Evolutionary conservation across 768 basidiomycete species (phyloP), one percentile per base, ranked within the genome.

Genomic region (Lactarius quietus): DNA sequence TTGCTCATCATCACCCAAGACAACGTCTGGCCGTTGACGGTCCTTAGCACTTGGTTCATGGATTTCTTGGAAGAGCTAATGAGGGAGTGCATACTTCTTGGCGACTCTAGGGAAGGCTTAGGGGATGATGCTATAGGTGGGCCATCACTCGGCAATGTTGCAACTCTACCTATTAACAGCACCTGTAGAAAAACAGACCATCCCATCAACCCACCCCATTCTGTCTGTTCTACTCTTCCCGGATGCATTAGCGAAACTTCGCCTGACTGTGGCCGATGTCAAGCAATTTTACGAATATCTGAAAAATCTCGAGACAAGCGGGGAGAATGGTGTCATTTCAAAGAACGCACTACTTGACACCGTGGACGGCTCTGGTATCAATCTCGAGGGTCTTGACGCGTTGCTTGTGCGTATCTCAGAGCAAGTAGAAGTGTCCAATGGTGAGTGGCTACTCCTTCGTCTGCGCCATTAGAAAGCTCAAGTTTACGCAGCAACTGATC

Each of bases 1-100:
- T 57, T 23, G 55, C 52, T 62, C 66, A 71, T 55, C 20, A 51
- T 64, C 58, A 33, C 60, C 33, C 63, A 28, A 93, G 90, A 85
- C 60, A 84, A 87, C 39, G 81, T 85, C 31, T 92, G 91, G 91
- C 86, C 88, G 67, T 79, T 92, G 17, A 82, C 86, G 54, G 83
- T 81, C 10, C 70, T 91, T 54, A 83, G 82, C 1, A 77, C 76
- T 9, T 93, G 89, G 89, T 72, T 84, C 52, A 76, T 90, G 31
- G 75, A 75, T 38, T 86, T 90, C 68, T 67, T 86, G 23, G 88
- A 89, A 72, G 82, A 76, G 59, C 72, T 93, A 6, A 73, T 91
- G 74, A 88, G 84, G 61, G 81, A 80, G 64, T 82, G 80, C 39
- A 72, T 83, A 1, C 74, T 76, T 56, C 72, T 76, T 3, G 74